phyloP scores from a whole-genome alignment of 805 yeast species.

The Hanseniaspora valbyensis region DNA sequence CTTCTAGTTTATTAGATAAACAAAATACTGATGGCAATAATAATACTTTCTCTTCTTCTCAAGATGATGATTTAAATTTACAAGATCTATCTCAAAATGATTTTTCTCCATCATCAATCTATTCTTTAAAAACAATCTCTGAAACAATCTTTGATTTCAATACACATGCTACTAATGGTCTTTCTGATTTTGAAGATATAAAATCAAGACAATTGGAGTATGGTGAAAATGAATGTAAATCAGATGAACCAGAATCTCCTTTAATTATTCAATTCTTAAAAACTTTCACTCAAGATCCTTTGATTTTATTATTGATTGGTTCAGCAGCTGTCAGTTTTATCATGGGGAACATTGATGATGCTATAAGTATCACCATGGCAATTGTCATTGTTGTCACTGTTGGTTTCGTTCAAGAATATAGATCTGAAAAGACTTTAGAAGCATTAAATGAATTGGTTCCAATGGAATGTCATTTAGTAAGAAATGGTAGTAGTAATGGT shows the following conservation, averaged over 20 bases:
- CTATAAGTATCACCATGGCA: conserved; percentile 86
- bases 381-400: conserved; percentile 88
- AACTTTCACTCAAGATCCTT: conserved; percentile 81
- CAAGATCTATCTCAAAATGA: conserved; percentile 26
- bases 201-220: conserved; percentile 57
- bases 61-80: not conserved
- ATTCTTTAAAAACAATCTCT: conserved; percentile 49
- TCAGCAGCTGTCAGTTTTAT: conserved; percentile 77
- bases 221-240: conserved; percentile 69
- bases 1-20: not conserved
- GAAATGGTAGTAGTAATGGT: conserved; percentile 68
- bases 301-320: conserved; percentile 76
- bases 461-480: conserved; percentile 84
- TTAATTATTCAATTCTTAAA: conserved; percentile 60
- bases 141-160: conserved; percentile 52
- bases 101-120: conserved; percentile 50
- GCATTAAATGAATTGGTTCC: conserved; percentile 91
- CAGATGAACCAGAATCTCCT: conserved; percentile 53
- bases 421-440: conserved; percentile 88
- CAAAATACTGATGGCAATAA: conserved; percentile 17
- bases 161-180: conserved; percentile 52
- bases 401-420: conserved; percentile 93
- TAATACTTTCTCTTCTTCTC: too few relatives aligned
- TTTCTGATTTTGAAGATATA: conserved; percentile 59
- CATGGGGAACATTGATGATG: conserved; percentile 96